Percentiles rank a stretch among this genome's conserved stretches.
Evolutionary conservation across 305 asterid species (phyloP).

Genomic region (Stenogyne calaminthoides): DNA sequence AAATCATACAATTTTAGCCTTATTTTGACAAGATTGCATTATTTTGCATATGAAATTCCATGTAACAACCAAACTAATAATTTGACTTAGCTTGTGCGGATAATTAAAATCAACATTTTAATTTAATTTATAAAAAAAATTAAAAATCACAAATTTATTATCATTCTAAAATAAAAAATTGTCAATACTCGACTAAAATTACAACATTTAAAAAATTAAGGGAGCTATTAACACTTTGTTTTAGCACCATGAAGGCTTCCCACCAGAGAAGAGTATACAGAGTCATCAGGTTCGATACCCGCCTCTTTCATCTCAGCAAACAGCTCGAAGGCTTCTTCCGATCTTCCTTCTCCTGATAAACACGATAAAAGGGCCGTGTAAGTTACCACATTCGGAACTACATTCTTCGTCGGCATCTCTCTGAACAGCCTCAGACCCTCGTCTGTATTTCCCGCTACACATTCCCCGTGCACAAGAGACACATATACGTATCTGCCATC

Average conservation of each 20-base stretch:
- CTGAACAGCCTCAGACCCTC: slow-evolving; percentile 64
- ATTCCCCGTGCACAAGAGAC: slow-evolving; percentile 56
- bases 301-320: slow-evolving; percentile 76
- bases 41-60: too few relatives aligned
- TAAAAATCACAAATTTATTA: too few relatives aligned
- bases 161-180: too few relatives aligned
- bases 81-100: too few relatives aligned
- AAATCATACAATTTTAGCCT: too few relatives aligned
- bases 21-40: too few relatives aligned
- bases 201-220: too few relatives aligned
- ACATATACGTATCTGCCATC: slow-evolving; percentile 48
- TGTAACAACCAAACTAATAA: too few relatives aligned
- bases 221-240: too few relatives aligned
- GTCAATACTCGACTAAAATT: too few relatives aligned
- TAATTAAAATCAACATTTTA: too few relatives aligned
- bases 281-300: slow-evolving; percentile 73
- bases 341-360: slow-evolving; percentile 65
- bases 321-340: slow-evolving; percentile 75
- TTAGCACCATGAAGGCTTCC: slow-evolving; percentile 67
- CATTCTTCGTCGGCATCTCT: slow-evolving; percentile 52
- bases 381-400: slow-evolving; percentile 49
- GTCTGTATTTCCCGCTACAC: slow-evolving; percentile 62
- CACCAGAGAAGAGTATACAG: slow-evolving; percentile 69
- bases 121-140: too few relatives aligned
- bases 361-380: slow-evolving; percentile 67